Base-by-base conservation (phyloP, 2,329 filamentous ascomycete species). In the Colletotrichum somersetense region DNA sequence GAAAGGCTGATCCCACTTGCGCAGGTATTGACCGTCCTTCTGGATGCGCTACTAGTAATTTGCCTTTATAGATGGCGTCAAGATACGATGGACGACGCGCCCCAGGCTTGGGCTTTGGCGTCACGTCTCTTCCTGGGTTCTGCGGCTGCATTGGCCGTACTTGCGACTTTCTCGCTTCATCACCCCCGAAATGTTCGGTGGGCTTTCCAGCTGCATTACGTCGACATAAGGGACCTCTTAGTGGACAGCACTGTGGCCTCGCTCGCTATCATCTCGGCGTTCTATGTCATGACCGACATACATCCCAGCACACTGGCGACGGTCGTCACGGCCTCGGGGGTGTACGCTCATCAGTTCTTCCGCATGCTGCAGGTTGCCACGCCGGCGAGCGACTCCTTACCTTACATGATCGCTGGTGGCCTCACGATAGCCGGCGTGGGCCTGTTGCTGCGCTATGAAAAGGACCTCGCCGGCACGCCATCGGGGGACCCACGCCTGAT, bases 11-110 rank as follows among this genome's bases (percentile, higher is more conserved):
- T 76, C 55, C 79, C 80, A 20, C 71, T 81, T 1, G 77, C 76
- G 3, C 79, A 81, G 62, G 42, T 78, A 35, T 57, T 76, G 23
- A 71, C 73, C 62, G 67, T 79, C n/a, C 71, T 71, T 20, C 70
- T 81, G 20, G 80, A 83, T 58, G 78, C 80, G 20, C 56, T 75
- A 11, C 70, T 81, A n/a, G 67, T 83, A 23, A 75, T 71, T 3
- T 74, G 75, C 18, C 65, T 79, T 7, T 76, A 76, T 18, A 76
- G 72, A 56, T 65, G 81, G 11, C 76, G 78, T 3, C 78, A 79
- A 46, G 66, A 75, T 18, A 42, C 66, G 23, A 73, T 64, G n/a
- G 75, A 78, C 20, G 76, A 77, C n/a, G 74, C 66, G 67, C 59
- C 55, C 35, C 71, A 69, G 35, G 66, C 66, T 23, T 82, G 75